Percentiles rank a stretch among this genome's conserved stretches.
Evolutionary conservation across 1,284 basidiomycete species (phyloP).

Genomic region (Sporisorium iseilematis-ciliati): DNA sequence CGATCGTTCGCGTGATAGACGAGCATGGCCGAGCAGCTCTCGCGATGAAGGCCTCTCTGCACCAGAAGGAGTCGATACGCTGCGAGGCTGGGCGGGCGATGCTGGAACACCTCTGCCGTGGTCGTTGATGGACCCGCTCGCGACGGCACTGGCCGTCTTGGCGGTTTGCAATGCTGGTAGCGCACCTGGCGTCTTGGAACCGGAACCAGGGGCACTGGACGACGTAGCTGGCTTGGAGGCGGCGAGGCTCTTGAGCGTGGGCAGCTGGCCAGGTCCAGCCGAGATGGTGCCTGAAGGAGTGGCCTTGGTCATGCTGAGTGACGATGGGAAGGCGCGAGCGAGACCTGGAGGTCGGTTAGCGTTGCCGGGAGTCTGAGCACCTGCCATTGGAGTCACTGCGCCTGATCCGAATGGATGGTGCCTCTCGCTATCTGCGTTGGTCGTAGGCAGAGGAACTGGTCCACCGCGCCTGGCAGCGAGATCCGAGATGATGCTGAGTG

Average conservation of each 20-base stretch:
- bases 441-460: conserved; percentile 31
- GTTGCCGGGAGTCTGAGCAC: conserved; percentile 56
- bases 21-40: conserved; percentile 43
- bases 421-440: conserved; percentile 52
- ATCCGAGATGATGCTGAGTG: conserved; percentile 69
- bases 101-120: conserved; percentile 52
- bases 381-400: conserved; percentile 61
- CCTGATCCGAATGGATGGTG: conserved; percentile 65
- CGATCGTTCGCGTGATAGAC: conserved; percentile 26
- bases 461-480: conserved; percentile 62
- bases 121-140: conserved; percentile 52
- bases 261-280: conserved; percentile 38
- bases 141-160: conserved; percentile 42
- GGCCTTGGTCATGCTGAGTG: conserved; percentile 55
- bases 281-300: conserved; percentile 19
- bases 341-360: conserved; percentile 35
- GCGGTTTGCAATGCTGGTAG: conserved; percentile 11
- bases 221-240: conserved; percentile 13
- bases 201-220: conserved; percentile 17
- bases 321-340: conserved; percentile 39
- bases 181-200: conserved; percentile 23
- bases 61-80: conserved; percentile 10
- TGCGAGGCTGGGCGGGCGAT: conserved; percentile 14
- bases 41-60: conserved; percentile 41
- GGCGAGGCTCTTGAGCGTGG: conserved; percentile 33